A percentile compares a stretch with the other conserved stretches of the same genome.
Evolutionary conservation across 176 grass and related monocot species (phyloP).

Genomic region (Elaeis guineensis): DNA sequence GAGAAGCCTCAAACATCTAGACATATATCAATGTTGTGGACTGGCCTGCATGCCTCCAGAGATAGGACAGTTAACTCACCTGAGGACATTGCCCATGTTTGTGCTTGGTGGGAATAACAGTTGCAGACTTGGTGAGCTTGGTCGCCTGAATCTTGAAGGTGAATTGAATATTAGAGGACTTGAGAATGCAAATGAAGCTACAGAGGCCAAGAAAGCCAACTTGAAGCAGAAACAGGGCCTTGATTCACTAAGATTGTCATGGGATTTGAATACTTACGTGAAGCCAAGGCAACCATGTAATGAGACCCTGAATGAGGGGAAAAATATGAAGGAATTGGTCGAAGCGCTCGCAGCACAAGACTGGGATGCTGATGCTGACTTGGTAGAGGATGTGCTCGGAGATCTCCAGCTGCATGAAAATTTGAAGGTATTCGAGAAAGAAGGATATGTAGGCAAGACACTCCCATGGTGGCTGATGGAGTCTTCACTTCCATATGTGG

Average conservation of each 20-base stretch:
- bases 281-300: too few relatives aligned
- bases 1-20: background rate
- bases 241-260: too few relatives aligned
- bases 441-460: background rate
- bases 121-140: background rate
- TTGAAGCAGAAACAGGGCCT: background rate
- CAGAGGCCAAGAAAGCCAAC: background rate
- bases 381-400: background rate
- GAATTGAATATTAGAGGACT: background rate
- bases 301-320: too few relatives aligned
- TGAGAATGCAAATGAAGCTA: background rate
- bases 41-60: too few relatives aligned
- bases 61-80: too few relatives aligned
- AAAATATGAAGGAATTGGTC: too few relatives aligned
- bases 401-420: background rate
- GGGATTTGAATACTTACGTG: too few relatives aligned
- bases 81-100: too few relatives aligned
- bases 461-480: constrained; percentile 3
- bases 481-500: background rate
- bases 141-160: background rate
- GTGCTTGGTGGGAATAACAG: background rate
- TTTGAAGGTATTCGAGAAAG: background rate
- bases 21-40: background rate
- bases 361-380: background rate
- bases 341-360: too few relatives aligned